Evolutionary conservation across 2,329 filamentous ascomycete species (phyloP), one percentile per base, ranked within the genome.

Genomic region (Apiospora phragmitis): DNA sequence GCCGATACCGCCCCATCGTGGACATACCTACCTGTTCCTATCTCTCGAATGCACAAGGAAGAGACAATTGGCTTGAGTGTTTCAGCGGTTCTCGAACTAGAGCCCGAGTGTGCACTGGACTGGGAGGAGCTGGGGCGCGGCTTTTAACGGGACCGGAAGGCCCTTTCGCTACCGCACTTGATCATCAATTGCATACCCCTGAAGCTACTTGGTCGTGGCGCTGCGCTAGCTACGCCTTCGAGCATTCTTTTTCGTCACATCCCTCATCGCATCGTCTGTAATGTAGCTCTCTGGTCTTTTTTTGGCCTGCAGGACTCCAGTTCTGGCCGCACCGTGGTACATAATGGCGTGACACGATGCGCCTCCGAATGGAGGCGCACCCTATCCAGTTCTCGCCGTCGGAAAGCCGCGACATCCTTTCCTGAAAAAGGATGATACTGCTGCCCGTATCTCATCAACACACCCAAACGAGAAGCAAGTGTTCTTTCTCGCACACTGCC

Each of bases 61-160:
- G 65, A 67, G 45, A 67, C 65, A 67, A 67, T 47, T 67, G 65
- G 42, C 42, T 47, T n/a, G 42, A 47, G 7, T 67, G 65, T 67
- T 42, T 67, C 45, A 47, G 42, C 65, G 32, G 6, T 32, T 32
- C 8, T 35, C 18, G 18, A 38, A n/a, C 29, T 38, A n/a, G 55
- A 38, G 29, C 55, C 32, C 32, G 29, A 62, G 51, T 59, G 51
- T n/a, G 26, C 51, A 14, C 26, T 32, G 29, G 16, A 21, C 6
- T 9, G 18, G 8, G 55, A 59, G 16, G 51, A 59, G 29, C 26
- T 55, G 14, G 49, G 7, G 32, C 9, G 38, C 18, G 21, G 55
- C 18, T 38, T 62, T 38, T 35, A 38, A n/a, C 55, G 55, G 55
- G 21, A 35, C 55, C 55, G 55, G 29, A 18, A 38, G 11, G 32